A percentile compares a stretch with the other conserved stretches of the same genome.
These are phyloP conservation scores for Suillus occidentalis DNA, from an alignment of 768 basidiomycete genomes.

Conservation along the genomic window DNA sequence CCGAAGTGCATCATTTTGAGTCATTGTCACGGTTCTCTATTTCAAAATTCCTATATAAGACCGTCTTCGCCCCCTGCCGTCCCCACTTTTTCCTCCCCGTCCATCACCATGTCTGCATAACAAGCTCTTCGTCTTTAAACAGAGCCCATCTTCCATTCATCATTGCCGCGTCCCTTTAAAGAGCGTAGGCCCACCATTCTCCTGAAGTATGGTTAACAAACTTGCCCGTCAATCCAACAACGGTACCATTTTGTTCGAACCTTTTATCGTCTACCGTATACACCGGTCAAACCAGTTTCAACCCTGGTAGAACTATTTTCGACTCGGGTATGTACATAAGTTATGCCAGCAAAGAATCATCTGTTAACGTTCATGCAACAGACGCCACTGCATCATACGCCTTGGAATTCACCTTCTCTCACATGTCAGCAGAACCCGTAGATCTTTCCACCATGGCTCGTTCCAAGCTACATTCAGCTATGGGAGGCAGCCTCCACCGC, in stretches of 20 bases:
- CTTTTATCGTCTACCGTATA: constrained; percentile 87
- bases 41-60: constrained; percentile 47
- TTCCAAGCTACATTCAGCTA: constrained; percentile 68
- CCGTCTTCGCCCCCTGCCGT: constrained; percentile 23
- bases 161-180: constrained; percentile 24
- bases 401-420: constrained; percentile 15
- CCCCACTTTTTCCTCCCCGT: constrained; percentile 22
- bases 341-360: not conserved
- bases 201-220: constrained; percentile 78
- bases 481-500: constrained; percentile 70
- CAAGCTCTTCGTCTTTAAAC: constrained; percentile 21
- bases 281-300: constrained; percentile 43
- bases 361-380: constrained; percentile 17
- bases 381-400: constrained; percentile 16
- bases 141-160: constrained; percentile 11
- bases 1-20: constrained; percentile 31
- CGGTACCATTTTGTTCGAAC: constrained; percentile 86
- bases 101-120: constrained; percentile 41
- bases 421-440: constrained; percentile 50
- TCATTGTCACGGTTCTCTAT: constrained; percentile 32
- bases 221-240: constrained; percentile 77
- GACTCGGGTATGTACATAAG: constrained; percentile 17
- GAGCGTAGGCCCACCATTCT: constrained; percentile 29
- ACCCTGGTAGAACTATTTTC: constrained; percentile 22
- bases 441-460: constrained; percentile 66